Evolutionary conservation across 306 rosid genomes (phyloP).

Genomic region (Gleditsia sinensis): DNA sequence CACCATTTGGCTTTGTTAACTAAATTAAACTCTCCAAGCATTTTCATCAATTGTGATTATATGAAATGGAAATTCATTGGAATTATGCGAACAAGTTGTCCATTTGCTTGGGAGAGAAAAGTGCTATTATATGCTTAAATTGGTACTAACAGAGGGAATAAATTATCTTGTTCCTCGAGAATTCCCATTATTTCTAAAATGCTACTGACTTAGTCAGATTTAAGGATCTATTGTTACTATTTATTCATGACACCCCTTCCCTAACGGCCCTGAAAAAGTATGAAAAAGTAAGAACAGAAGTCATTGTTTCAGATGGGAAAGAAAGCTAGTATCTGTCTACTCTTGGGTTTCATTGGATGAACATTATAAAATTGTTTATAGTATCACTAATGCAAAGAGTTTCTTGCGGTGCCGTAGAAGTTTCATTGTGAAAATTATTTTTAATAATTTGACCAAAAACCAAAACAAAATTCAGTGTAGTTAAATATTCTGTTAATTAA

Average conservation of each 20-base stretch:
- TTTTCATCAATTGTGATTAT: not conserved
- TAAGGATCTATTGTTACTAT: too few relatives aligned
- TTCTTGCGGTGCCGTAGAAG: too few relatives aligned
- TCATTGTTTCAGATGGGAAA: not conserved
- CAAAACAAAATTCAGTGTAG: too few relatives aligned
- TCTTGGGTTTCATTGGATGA: not conserved
- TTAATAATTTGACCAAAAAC: too few relatives aligned
- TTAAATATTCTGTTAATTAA: too few relatives aligned
- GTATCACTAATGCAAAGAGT: not conserved
- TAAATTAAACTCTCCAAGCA: not conserved
- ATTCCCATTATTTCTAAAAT: not conserved
- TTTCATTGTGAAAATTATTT: too few relatives aligned
- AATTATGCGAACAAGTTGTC: not conserved
- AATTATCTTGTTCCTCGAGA: not conserved
- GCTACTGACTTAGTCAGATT: too few relatives aligned
- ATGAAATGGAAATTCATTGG: not conserved
- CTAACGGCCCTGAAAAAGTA: too few relatives aligned
- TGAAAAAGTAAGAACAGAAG: not conserved
- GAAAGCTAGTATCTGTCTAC: not conserved
- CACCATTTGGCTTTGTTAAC: not conserved
- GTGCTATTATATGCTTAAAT: not conserved
- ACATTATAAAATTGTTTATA: not conserved
- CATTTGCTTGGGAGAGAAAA: not conserved
- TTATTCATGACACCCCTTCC: too few relatives aligned
- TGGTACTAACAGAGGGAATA: not conserved